Percentiles rank a stretch among this genome's conserved stretches.
Conservation (phyloP, 1,139 yeast species). For the Sporopachydermia cereana region DNA sequence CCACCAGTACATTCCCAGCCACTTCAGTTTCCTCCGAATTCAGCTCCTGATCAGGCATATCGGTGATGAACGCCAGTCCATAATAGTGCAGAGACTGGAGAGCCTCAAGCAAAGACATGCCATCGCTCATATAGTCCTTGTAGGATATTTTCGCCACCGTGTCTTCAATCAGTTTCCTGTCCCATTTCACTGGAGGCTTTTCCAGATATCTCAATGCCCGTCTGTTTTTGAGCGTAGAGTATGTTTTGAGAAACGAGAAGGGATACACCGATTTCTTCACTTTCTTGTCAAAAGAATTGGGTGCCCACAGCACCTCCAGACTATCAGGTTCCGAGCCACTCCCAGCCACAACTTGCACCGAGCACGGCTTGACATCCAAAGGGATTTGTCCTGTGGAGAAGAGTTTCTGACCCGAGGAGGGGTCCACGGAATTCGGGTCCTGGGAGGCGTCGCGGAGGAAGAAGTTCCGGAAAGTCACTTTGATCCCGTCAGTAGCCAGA, state of each 20-base stretch:
- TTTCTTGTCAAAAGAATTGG: background rate
- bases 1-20: conserved; percentile 23
- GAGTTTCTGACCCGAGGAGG: conserved; percentile 46
- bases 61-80: conserved; percentile 48
- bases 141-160: conserved; percentile 26
- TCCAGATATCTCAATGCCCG: conserved; percentile 21
- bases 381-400: conserved; percentile 50
- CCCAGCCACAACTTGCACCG: conserved; percentile 22
- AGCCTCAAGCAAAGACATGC: conserved; percentile 28
- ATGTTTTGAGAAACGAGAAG: conserved; percentile 34
- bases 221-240: conserved; percentile 28
- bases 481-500: background rate
- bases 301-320: conserved; percentile 40
- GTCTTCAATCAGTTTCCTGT: conserved; percentile 15
- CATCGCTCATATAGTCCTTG: conserved; percentile 32
- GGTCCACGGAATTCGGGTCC: conserved; percentile 40
- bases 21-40: conserved; percentile 16
- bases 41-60: conserved; percentile 36
- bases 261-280: conserved; percentile 30
- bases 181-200: conserved; percentile 13
- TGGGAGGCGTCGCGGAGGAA: conserved; percentile 59
- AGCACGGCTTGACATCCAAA: conserved; percentile 16
- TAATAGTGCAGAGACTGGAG: conserved; percentile 39
- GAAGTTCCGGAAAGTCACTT: conserved; percentile 36
- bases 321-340: conserved; percentile 17